Base-by-base conservation (phyloP, 306 rosid species). In the Casuarina equisetifolia region DNA sequence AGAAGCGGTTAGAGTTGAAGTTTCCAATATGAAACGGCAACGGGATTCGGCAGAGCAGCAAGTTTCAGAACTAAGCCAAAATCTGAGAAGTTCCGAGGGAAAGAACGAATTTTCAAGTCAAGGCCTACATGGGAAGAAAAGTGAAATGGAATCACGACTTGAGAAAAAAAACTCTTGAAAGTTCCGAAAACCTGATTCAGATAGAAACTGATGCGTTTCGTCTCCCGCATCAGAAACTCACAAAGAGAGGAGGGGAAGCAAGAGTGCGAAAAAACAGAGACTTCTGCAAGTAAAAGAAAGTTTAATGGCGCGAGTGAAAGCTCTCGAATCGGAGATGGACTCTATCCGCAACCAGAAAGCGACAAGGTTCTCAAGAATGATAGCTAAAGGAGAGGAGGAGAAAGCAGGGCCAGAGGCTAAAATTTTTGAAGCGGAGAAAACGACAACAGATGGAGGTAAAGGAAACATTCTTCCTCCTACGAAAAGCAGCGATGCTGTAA, bases 81-180 rank as follows among this genome's bases (percentile, higher is more conserved):
- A 81, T 78, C 80, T 89, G 80, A 85, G 84, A 83, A 89, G 74
- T 45, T 74, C 84, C 0, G 68, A 89, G 84, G 90, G 86, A 84
- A 92, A 92, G 84, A 90, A 92, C 9, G 79, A 78, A 77, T 83
- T 42, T 76, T 66, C 92, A 89, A 87, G 62, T 89, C 81, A 84
- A 80, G 51, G 75, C 43, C 83, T 87, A 79, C 86, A 69, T 15
- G 69, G 50, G 43, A 84, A 86, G 77, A 90, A 89, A 57, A 52
- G 82, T 64, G 89, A 88, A 72, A 73, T 91, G 84, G 96, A 87
- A 78, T 81, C 72, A 79, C 88, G 87, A 80, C 78, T 89, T 11
- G 88, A 72, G 80, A 86, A 75, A 59, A 59, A 89, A 85, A 73
- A 77, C 79, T 49, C 86, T 20, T 76, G 88, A 82, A 83, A 86